Conservation (phyloP, 805 yeast genomes). For the Candida ipomoeae region DNA sequence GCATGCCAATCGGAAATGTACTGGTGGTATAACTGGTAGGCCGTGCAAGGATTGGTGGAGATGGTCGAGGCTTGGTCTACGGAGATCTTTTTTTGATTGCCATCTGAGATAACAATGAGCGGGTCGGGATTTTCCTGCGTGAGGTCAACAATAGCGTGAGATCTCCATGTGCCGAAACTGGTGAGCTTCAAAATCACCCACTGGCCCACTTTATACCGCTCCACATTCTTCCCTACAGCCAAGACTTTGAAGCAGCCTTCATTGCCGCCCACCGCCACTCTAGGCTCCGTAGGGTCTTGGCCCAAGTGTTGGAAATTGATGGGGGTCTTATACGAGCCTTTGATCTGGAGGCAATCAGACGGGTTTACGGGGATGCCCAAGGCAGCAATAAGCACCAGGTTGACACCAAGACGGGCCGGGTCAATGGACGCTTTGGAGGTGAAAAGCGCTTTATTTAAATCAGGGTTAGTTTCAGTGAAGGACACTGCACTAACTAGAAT, state of each 20-base stretch:
- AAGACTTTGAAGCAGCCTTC: constrained; percentile 89
- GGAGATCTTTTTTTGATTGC: constrained; percentile 2
- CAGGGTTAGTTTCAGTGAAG: constrained; percentile 19
- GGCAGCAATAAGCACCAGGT: constrained; percentile 57
- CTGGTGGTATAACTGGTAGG: constrained; percentile 19
- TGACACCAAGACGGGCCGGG: constrained; percentile 15
- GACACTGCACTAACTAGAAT: constrained; percentile 26
- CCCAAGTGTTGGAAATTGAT: constrained; percentile 44
- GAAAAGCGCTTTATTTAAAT: constrained; percentile 18
- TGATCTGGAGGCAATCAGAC: constrained; percentile 79
- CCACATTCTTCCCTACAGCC: constrained; percentile 57
- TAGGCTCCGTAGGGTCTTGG: constrained; percentile 37
- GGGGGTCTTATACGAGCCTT: constrained; percentile 79
- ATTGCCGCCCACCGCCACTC: constrained; percentile 74
- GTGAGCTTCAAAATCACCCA: constrained; percentile 18
- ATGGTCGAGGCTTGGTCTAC: constrained; percentile 21
- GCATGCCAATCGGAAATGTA: constrained; percentile 20
- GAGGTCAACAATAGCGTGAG: constrained; percentile 18
- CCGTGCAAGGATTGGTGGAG: constrained; percentile 21
- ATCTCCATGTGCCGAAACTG: constrained; percentile 24
- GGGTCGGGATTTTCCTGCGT: constrained; percentile 12
- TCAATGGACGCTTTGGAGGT: constrained; percentile 23
- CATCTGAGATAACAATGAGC: constrained; percentile 12
- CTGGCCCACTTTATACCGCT: constrained; percentile 42
- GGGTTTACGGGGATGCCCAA: constrained; percentile 88